A percentile compares a stretch with the other conserved stretches of the same genome.
Evolutionary conservation across 352 stramenopile genomes (phyloP).

Genomic region (Phytopythium sindhum): DNA sequence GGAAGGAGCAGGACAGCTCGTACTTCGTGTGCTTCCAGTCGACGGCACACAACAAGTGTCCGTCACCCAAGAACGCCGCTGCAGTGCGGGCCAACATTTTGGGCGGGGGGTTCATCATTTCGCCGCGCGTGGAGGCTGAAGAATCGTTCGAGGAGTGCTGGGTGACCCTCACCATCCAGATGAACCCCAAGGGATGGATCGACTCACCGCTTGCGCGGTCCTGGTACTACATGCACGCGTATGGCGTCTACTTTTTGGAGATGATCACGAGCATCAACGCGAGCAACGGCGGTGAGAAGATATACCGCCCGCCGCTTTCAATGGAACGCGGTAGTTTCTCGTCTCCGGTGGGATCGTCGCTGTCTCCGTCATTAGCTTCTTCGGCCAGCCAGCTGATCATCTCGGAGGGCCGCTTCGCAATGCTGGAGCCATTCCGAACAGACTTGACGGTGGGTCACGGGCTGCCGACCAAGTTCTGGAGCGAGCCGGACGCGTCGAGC

Average conservation of each 20-base stretch:
- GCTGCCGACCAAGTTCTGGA: slow-evolving; percentile 77
- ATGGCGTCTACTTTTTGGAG: slow-evolving; percentile 70
- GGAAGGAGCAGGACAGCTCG: slow-evolving; percentile 71
- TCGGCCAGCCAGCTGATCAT: slow-evolving; percentile 49
- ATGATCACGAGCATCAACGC: slow-evolving; percentile 67
- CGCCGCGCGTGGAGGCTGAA: slow-evolving; percentile 37
- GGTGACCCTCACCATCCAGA: slow-evolving; percentile 76
- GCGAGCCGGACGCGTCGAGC: slow-evolving; percentile 56
- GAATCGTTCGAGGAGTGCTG: slow-evolving; percentile 72
- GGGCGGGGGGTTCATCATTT: slow-evolving; percentile 76
- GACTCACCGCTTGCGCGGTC: slow-evolving; percentile 48
- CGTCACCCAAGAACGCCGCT: slow-evolving; percentile 12
- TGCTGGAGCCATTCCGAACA: slow-evolving; percentile 64
- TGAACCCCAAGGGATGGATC: slow-evolving; percentile 81
- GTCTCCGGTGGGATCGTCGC: no score
- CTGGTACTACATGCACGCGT: slow-evolving; percentile 77
- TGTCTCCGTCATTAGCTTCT: slow-evolving; percentile 9
- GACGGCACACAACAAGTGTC: slow-evolving; percentile 61
- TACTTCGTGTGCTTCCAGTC: slow-evolving; percentile 88
- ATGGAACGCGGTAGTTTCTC: slow-evolving; percentile 3
- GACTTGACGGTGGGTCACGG: slow-evolving; percentile 50
- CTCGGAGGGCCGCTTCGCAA: slow-evolving; percentile 50
- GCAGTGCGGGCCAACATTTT: slow-evolving; percentile 61
- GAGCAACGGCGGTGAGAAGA: slow-evolving; percentile 5
- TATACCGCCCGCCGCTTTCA: not conserved